Percentiles rank a stretch among this genome's conserved stretches.
These are phyloP conservation scores for Pseudogymnoascus sp. DNA, from an alignment of 2,329 filamentous ascomycete genomes.

Conservation along the genomic window DNA sequence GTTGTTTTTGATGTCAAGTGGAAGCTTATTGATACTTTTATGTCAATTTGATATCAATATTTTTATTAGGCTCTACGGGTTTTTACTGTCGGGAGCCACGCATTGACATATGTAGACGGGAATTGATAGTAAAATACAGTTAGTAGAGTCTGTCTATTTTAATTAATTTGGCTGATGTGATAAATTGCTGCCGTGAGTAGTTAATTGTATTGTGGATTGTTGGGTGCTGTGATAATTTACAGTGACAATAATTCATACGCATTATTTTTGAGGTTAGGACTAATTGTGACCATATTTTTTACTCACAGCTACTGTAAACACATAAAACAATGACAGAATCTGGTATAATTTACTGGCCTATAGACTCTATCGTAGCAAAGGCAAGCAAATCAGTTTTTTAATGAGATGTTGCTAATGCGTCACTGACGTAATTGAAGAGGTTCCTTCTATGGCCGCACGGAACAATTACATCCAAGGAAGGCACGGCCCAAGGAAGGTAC, in stretches of 20 bases:
- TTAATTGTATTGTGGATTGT: not conserved
- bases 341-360: not conserved
- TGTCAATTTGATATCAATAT: not conserved
- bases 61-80: not conserved
- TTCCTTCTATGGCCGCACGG: not conserved
- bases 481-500: not conserved
- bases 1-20: not conserved
- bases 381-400: not conserved
- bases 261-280: not conserved
- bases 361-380: not conserved
- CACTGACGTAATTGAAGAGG: not conserved
- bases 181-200: not conserved
- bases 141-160: not conserved
- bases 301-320: not conserved
- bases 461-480: too few relatives aligned
- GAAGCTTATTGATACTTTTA: not conserved
- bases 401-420: not conserved
- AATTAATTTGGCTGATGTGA: not conserved
- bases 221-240: not conserved
- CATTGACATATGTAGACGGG: not conserved
- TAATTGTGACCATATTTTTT: not conserved
- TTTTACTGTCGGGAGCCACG: not conserved
- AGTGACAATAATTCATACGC: not conserved
- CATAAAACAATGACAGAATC: not conserved
- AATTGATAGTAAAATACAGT: not conserved